Evolutionary conservation across 1,284 basidiomycete species (phyloP).

Genomic region (Pyrrhoderma noxium): DNA sequence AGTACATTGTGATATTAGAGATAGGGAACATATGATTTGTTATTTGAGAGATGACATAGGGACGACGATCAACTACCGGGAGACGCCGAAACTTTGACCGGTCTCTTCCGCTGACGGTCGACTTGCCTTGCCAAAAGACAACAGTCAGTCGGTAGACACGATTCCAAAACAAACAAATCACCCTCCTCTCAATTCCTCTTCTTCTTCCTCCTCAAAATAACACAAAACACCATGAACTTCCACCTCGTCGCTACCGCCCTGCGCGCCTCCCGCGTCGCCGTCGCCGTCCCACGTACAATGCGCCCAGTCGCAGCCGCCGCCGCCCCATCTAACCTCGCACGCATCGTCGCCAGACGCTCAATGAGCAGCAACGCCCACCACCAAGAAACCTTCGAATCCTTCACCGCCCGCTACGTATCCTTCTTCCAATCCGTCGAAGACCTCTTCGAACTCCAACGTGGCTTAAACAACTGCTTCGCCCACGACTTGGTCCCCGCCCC

Average conservation of each 20-base stretch:
- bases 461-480: slow-evolving; percentile 98
- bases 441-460: slow-evolving; percentile 95
- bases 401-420: slow-evolving; percentile 87
- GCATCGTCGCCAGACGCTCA: slow-evolving; percentile 4
- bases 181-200: neutral
- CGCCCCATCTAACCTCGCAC: slow-evolving; percentile 2
- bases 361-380: slow-evolving; percentile 37
- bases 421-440: slow-evolving; percentile 94
- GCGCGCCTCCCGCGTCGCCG: slow-evolving; percentile 3
- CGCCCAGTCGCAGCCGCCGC: slow-evolving; percentile 2
- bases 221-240: slow-evolving; percentile 16
- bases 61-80: too few relatives aligned
- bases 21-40: too few relatives aligned
- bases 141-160: too few relatives aligned
- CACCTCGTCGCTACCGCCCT: slow-evolving; percentile 10
- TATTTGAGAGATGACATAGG: too few relatives aligned
- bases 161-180: neutral
- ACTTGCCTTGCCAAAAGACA: too few relatives aligned
- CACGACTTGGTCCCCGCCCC: slow-evolving; percentile 96
- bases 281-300: neutral
- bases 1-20: too few relatives aligned
- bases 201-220: neutral
- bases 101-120: too few relatives aligned
- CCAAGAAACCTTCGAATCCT: slow-evolving; percentile 90
- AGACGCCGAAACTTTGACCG: too few relatives aligned